Evolutionary conservation across 106 monocot species (phyloP), one percentile per base, ranked within the genome.

Genomic region (Dendrobium nobile): DNA sequence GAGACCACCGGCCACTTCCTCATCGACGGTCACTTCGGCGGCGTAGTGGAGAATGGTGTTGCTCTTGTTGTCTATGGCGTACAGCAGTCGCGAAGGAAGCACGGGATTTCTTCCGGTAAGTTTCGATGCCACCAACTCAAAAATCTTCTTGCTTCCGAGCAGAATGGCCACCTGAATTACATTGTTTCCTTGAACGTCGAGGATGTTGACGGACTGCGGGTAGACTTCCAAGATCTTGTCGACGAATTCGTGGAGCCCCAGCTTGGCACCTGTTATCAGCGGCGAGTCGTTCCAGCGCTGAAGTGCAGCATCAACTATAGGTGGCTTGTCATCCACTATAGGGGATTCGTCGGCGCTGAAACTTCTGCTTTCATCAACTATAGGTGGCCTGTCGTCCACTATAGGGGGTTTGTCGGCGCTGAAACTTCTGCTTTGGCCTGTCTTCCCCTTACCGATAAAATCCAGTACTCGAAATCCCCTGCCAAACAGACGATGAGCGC

Each of bases 21-120:
- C 73, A 18, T 78, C 51, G 2, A 44, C 47, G 3, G 33, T 61
- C 72, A 33, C 67, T 58, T 77, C 73, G 20, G 85, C 81, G 37
- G 85, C 85, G 58, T 78, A 78, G 73, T 85, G 85, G 61, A 85
- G 55, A 59, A 83, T 83, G 41, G 83, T 83, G 83, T 83, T 83
- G 13, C 41, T 58, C 18, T 73, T 56, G 8, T 40, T 43, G 55
- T 79, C 73, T 27, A 22, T 22, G 10, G 43, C 73, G 11, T 78
- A 79, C 41, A 83, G 41, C 56, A 83, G 44, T 41, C 72, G 73
- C 19, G 83, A 78, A 9, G 83, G 83, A 20, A 83, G 78, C 56
- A 72, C 28, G 11, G 83, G 79, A 41, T 83, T 83, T 22, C 9
- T 24, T 0, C 79, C 73, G 5, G 55, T 20, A 55, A 41, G 43